phyloP scores from a whole-genome alignment of 345 rosid species.

The Mallotus nudiflorus region DNA sequence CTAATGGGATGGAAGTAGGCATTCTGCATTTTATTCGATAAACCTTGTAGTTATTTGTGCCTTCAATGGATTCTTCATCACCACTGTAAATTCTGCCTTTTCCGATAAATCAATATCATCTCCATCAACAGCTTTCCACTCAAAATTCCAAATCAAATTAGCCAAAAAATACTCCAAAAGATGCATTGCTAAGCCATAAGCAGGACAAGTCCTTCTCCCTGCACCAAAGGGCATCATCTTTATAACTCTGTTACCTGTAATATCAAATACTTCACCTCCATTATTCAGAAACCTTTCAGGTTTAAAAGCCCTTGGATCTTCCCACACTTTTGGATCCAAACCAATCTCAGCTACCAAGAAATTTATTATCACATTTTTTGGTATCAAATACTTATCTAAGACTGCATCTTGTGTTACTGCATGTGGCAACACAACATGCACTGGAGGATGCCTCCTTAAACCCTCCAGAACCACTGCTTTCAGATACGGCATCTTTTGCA shows the following conservation, averaged over 20 bases:
- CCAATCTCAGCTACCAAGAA: constrained; percentile 20
- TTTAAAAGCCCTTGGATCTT: constrained; percentile 26
- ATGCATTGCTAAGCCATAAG: constrained; percentile 10
- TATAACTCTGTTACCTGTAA: constrained; percentile 13
- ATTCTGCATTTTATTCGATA: no score
- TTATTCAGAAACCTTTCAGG: constrained; percentile 20
- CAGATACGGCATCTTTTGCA: constrained; percentile 17
- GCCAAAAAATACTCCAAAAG: constrained; percentile 22
- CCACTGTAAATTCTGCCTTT: constrained; percentile 5
- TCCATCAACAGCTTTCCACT: constrained; percentile 16
- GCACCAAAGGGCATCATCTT: constrained; percentile 28
- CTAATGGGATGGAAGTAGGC: no score
- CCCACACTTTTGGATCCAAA: constrained; percentile 17
- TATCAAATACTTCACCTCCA: constrained; percentile 1
- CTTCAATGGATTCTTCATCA: constrained; percentile 14
- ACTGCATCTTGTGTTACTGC: constrained; percentile 15
- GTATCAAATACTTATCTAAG: neutral
- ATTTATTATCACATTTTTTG: neutral
- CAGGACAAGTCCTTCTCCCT: constrained; percentile 24
- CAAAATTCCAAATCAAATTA: constrained; percentile 17
- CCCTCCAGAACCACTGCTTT: constrained; percentile 22
- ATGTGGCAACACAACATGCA: constrained; percentile 15
- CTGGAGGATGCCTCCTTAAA: constrained; percentile 25
- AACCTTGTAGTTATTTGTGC: neutral
- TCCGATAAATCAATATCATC: constrained; percentile 11